Conservation (phyloP, 2,329 filamentous ascomycete species). For the Fusarium euwallaceae region DNA sequence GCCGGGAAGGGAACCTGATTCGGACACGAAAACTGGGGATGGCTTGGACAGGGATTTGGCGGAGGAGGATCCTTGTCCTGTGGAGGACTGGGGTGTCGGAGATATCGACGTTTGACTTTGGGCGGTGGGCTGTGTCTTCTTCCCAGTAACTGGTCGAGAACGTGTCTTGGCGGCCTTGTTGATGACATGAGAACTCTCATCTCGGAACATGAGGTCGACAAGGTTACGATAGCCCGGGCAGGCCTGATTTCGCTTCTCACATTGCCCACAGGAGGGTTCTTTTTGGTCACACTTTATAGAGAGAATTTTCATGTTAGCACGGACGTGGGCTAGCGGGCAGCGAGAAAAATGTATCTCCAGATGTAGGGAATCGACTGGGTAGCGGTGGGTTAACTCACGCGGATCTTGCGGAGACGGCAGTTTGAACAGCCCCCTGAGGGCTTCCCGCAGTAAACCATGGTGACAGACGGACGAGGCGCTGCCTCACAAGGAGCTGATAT, state of each 20-base stretch:
- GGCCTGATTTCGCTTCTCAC: slow-evolving; percentile 63
- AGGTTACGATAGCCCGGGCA: slow-evolving; percentile 69
- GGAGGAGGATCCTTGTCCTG: slow-evolving; percentile 2
- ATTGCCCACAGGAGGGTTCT: slow-evolving; percentile 66
- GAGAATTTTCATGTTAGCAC: slow-evolving; percentile 17
- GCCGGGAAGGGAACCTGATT: slow-evolving; percentile 3
- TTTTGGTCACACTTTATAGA: slow-evolving; percentile 64
- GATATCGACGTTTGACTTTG: slow-evolving; percentile 34
- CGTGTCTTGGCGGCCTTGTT: slow-evolving; percentile 60
- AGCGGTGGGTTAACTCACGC: slow-evolving; percentile 56
- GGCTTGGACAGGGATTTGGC: slow-evolving; percentile 11
- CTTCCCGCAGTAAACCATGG: slow-evolving; percentile 70
- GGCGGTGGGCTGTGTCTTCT: slow-evolving; percentile 39
- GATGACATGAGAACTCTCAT: slow-evolving; percentile 68
- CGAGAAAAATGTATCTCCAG: slow-evolving; percentile 3
- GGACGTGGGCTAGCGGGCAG: background rate
- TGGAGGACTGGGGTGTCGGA: slow-evolving; percentile 25
- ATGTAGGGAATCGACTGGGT: background rate
- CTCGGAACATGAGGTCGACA: slow-evolving; percentile 69
- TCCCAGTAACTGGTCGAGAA: slow-evolving; percentile 40
- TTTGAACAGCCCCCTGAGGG: slow-evolving; percentile 69
- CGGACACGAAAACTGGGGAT: slow-evolving; percentile 18
- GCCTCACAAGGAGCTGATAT: background rate
- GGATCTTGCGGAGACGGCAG: slow-evolving; percentile 68
- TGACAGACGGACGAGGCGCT: slow-evolving; percentile 11